These are phyloP conservation scores for Rhododendron vialii DNA, from an alignment of 148 eudicot species.

Conservation along the genomic window DNA sequence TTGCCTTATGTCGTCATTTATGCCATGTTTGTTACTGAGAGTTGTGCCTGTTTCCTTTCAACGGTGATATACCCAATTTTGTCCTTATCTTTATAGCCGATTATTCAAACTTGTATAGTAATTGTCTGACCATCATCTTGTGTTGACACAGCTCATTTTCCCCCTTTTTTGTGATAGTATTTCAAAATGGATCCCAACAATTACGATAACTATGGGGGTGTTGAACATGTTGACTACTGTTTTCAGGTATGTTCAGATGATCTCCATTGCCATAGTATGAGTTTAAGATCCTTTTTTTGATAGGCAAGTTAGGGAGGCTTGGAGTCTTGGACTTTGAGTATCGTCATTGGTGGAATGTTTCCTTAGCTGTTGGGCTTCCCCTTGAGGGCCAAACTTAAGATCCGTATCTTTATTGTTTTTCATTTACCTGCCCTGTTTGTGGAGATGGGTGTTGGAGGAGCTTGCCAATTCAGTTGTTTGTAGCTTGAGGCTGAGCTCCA, in stretches of 20 bases:
- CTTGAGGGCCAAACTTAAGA: neutral
- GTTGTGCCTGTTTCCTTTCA: neutral
- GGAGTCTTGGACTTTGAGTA: neutral
- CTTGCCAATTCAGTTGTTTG: neutral
- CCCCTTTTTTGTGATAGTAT: slow-evolving; percentile 47
- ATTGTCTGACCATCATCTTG: neutral
- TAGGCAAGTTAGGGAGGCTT: neutral
- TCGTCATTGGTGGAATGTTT: neutral
- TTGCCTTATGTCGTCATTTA: neutral
- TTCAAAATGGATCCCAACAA: slow-evolving; percentile 84
- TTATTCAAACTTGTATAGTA: neutral
- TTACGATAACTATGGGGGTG: slow-evolving; percentile 62
- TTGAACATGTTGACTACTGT: slow-evolving; percentile 88
- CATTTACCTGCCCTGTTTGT: neutral
- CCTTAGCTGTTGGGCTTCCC: neutral
- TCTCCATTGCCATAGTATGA: neutral
- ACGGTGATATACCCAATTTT: neutral
- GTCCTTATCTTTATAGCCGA: neutral
- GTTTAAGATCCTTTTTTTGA: neutral
- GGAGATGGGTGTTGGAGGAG: neutral
- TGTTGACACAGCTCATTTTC: slow-evolving; percentile 3
- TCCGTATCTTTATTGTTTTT: neutral
- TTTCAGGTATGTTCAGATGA: slow-evolving; percentile 56
- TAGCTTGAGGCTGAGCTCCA: neutral
- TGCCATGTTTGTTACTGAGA: neutral